A percentile compares a stretch with the other conserved stretches of the same genome.
Conservation (phyloP, 345 rosid species). For the Raphanus raphanistrum region DNA sequence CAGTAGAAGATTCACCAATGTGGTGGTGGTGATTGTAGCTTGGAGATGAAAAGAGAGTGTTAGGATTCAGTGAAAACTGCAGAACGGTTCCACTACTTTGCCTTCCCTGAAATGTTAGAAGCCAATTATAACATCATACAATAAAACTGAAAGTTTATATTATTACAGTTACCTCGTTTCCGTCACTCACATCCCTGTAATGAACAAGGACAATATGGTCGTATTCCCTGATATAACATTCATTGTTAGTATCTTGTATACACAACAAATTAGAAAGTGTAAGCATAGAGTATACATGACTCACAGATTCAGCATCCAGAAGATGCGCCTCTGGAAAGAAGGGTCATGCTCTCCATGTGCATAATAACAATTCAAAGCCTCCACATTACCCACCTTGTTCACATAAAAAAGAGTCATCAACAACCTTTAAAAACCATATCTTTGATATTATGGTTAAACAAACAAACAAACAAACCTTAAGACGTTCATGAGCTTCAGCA, state of each 20-base stretch:
- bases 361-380: constrained; percentile 89
- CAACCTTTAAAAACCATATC: background rate
- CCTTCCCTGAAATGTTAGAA: constrained; percentile 51
- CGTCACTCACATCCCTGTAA: constrained; percentile 77
- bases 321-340: constrained; percentile 86
- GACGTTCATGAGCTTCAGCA: constrained; percentile 92
- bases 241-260: no score
- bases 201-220: constrained; percentile 95
- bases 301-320: constrained; percentile 95
- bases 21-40: constrained; percentile 45
- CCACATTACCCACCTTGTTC: constrained; percentile 84
- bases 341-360: constrained; percentile 92
- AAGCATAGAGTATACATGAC: constrained; percentile 32
- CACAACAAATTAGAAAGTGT: background rate
- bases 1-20: constrained; percentile 43
- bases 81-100: constrained; percentile 46
- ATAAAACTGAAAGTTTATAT: background rate
- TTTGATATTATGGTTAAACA: background rate
- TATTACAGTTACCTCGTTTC: constrained; percentile 34
- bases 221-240: constrained; percentile 71
- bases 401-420: constrained; percentile 31
- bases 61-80: constrained; percentile 50
- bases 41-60: constrained; percentile 46
- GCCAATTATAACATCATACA: background rate
- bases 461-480: constrained; percentile 50